Conservation (phyloP, 805 yeast genomes). For the Candida boidinii region DNA sequence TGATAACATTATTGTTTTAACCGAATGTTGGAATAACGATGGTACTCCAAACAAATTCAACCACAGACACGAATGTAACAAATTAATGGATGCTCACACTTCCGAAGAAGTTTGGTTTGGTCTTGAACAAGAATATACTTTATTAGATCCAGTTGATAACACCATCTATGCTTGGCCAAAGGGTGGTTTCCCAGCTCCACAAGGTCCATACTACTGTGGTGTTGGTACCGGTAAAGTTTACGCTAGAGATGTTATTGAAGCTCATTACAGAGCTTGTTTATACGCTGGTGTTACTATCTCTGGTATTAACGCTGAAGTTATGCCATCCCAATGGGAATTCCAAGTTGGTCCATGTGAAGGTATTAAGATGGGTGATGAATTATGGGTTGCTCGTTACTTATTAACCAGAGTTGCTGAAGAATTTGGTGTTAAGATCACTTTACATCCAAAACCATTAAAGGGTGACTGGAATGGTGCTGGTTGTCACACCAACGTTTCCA, state of each 20-base stretch:
- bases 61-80: constrained; percentile 96
- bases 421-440: constrained; percentile 95
- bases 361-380: constrained; percentile 93
- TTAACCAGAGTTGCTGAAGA: constrained; percentile 96
- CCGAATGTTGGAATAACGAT: constrained; percentile 97
- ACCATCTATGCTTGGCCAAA: constrained; percentile 97
- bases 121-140: constrained; percentile 96
- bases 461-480: constrained; percentile 99
- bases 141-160: constrained; percentile 78
- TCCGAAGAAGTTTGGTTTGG: constrained; percentile 92
- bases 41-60: constrained; percentile 98
- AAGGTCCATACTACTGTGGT: constrained; percentile 99
- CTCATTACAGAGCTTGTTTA: constrained; percentile 97
- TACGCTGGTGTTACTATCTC: constrained; percentile 85
- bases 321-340: constrained; percentile 99
- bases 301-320: constrained; percentile 98
- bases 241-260: constrained; percentile 97
- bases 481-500: constrained; percentile 98
- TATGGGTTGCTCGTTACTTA: constrained; percentile 93
- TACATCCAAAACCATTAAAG: constrained; percentile 98
- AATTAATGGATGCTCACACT: constrained; percentile 87
- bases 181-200: constrained; percentile 99
- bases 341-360: constrained; percentile 99
- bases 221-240: constrained; percentile 98
- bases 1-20: constrained; percentile 88